phyloP scores from a whole-genome alignment of 768 basidiomycete species.

The Phallus indusiatus region DNA sequence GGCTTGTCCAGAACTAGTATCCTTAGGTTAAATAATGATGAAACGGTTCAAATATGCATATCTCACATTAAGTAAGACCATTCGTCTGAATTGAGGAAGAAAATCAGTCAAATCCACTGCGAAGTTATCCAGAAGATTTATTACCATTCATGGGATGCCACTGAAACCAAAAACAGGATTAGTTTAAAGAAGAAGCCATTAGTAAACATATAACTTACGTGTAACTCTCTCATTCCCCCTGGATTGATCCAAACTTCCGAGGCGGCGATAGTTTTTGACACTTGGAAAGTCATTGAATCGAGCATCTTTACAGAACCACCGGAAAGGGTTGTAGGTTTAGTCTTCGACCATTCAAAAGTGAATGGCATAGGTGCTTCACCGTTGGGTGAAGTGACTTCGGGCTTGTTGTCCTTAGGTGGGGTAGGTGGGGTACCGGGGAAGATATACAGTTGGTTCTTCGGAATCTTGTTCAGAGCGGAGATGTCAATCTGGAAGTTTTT shows the following conservation, averaged over 20 bases:
- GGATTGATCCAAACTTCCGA: constrained; percentile 52
- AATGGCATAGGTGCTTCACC: constrained; percentile 36
- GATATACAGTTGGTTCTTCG: constrained; percentile 40
- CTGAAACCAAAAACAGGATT: too few species aligned
- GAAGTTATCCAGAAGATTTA: neutral
- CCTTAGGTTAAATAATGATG: neutral
- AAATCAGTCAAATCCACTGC: neutral
- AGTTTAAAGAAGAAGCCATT: neutral
- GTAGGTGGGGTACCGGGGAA: constrained; percentile 35
- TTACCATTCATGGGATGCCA: constrained; percentile 54
- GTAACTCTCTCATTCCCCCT: constrained; percentile 37
- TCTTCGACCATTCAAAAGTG: constrained; percentile 38
- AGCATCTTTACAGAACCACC: constrained; percentile 42
- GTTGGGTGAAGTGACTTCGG: constrained; percentile 31
- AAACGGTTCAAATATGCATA: neutral
- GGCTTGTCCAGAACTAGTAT: constrained; percentile 37
- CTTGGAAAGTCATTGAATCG: constrained; percentile 37
- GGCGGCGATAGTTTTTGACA: constrained; percentile 43
- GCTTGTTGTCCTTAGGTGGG: constrained; percentile 27
- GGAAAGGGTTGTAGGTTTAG: constrained; percentile 31
- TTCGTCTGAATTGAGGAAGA: constrained; percentile 22
- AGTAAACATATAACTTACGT: neutral
- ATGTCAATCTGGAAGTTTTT: constrained; percentile 40
- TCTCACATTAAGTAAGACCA: constrained; percentile 51
- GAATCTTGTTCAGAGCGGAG: constrained; percentile 34